Evolutionary conservation across 129 eudicot genomes (phyloP).

Genomic region (Helichrysum umbraculigerum): DNA sequence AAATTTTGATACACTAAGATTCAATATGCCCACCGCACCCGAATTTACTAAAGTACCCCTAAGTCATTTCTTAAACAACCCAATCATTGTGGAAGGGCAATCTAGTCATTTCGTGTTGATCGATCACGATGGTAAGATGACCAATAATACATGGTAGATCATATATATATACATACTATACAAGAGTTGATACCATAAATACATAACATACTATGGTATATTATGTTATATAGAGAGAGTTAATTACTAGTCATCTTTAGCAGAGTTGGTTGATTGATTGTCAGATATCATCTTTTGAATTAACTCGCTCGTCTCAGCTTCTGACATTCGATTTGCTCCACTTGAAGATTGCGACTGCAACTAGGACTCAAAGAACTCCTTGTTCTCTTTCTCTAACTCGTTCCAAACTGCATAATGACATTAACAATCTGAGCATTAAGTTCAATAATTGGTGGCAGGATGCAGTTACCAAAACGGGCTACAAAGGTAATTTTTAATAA

Average conservation of each 20-base stretch:
- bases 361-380: conserved; percentile 78
- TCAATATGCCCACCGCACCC: conserved; percentile 34
- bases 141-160: conserved; percentile 24
- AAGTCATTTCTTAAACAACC: conserved; percentile 17
- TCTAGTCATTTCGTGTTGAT: conserved; percentile 21
- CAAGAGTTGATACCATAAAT: neutral
- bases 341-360: conserved; percentile 46
- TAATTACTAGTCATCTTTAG: conserved; percentile 32
- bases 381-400: conserved; percentile 84
- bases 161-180: no score
- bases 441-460: neutral
- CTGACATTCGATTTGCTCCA: conserved; percentile 58
- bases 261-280: conserved; percentile 42
- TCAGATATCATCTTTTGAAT: conserved; percentile 67
- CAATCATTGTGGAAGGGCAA: conserved; percentile 22
- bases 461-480: neutral
- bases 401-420: conserved; percentile 56
- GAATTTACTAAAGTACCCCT: conserved; percentile 32
- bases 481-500: neutral
- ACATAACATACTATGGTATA: neutral
- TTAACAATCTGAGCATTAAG: neutral
- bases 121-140: conserved; percentile 13
- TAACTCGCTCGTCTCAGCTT: conserved; percentile 63
- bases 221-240: neutral
- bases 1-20: conserved; percentile 41